phyloP scores from a whole-genome alignment of 805 yeast species.

The Kockiozyma suomiensis region DNA sequence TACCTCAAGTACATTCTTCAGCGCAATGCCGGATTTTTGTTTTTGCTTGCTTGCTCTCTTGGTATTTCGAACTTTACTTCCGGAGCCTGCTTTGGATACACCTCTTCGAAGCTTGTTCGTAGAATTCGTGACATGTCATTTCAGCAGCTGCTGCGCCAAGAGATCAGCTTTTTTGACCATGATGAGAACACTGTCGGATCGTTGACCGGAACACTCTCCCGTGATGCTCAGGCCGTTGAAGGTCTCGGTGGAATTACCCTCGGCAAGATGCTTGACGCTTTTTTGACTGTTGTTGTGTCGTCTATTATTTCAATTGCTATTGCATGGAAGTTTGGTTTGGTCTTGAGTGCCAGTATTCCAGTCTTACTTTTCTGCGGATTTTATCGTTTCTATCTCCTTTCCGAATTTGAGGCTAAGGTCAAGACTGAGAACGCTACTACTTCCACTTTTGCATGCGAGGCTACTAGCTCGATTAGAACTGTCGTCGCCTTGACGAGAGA shows the following conservation, averaged over 20 bases:
- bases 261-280: constrained; percentile 40
- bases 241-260: constrained; percentile 41
- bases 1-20: constrained; percentile 17
- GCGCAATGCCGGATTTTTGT: constrained; percentile 33
- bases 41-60: constrained; percentile 26
- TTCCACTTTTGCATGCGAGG: constrained; percentile 48
- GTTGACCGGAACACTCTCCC: constrained; percentile 37
- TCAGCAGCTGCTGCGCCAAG: constrained; percentile 38
- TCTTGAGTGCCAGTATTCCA: constrained; percentile 44
- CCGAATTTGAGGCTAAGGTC: constrained; percentile 43
- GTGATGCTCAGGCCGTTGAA: constrained; percentile 39
- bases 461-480: constrained; percentile 47
- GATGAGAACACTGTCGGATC: constrained; percentile 39
- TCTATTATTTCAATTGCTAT: constrained; percentile 45
- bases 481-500: constrained; percentile 49
- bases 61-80: constrained; percentile 28
- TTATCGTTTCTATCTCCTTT: constrained; percentile 44
- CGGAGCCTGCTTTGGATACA: constrained; percentile 29
- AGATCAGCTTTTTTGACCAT: constrained; percentile 38
- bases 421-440: constrained; percentile 45
- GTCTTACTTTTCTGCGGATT: constrained; percentile 48
- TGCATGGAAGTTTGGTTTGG: constrained; percentile 48
- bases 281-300: constrained; percentile 46
- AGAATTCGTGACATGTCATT: constrained; percentile 36
- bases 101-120: constrained; percentile 34